phyloP scores from a whole-genome alignment of 1,139 yeast species.

The Yamadazyma kanchanaburiensis region DNA sequence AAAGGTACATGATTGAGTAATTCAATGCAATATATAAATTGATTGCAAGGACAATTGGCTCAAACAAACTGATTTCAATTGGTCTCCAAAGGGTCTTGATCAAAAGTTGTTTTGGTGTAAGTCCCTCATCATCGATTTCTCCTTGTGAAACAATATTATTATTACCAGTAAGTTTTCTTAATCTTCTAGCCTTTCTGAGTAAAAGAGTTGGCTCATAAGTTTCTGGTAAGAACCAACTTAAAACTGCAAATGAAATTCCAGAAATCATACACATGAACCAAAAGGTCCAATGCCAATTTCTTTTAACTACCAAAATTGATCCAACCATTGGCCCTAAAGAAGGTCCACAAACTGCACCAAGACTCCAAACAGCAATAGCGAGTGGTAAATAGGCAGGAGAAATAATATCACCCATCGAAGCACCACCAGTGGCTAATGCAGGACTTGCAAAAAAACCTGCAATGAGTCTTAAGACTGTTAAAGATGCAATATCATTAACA shows the following conservation, averaged over 20 bases:
- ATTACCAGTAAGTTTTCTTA: conserved; percentile 44
- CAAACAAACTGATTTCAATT: conserved; percentile 24
- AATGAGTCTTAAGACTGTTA: conserved; percentile 30
- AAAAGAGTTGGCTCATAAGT: conserved; percentile 45
- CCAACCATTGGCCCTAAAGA: conserved; percentile 32
- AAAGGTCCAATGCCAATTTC: conserved; percentile 43
- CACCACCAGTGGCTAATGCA: conserved; percentile 35
- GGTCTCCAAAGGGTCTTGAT: conserved; percentile 29
- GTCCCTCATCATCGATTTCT: conserved; percentile 33
- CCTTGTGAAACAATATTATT: conserved; percentile 37
- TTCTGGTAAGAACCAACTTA: conserved; percentile 46
- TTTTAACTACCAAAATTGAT: conserved; percentile 19
- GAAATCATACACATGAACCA: conserved; percentile 40
- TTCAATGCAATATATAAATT: conserved; percentile 29
- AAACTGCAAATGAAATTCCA: conserved; percentile 26
- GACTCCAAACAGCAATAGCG: conserved; percentile 25
- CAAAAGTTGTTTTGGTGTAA: conserved; percentile 20
- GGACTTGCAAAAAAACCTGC: conserved; percentile 35
- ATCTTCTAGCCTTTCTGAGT: conserved; percentile 41
- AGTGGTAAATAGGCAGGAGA: conserved; percentile 21
- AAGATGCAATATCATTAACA: conserved; percentile 24
- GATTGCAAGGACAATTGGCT: conserved; percentile 31
- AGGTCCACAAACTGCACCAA: conserved; percentile 29
- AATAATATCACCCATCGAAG: conserved; percentile 28
- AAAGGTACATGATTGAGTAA: conserved; percentile 27